Evolutionary conservation across 78 protist species (phyloP).

Genomic region (Tieghemostelium lacteum): DNA sequence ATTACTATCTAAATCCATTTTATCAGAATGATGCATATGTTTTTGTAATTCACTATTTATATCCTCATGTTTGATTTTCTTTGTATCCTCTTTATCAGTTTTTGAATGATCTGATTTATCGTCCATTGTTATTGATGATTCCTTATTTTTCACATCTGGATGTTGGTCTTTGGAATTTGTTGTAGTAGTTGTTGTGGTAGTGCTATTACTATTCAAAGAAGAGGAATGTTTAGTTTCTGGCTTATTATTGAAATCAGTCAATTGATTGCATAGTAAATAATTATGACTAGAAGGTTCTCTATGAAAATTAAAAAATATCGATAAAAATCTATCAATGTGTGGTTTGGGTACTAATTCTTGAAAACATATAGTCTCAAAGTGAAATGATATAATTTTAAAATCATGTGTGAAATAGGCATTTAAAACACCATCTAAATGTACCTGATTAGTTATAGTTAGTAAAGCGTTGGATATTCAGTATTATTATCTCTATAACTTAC

Average conservation of each 20-base stretch:
- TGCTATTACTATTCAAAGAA: background rate
- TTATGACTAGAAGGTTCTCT: background rate
- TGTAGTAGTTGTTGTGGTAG: background rate
- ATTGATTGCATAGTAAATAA: background rate
- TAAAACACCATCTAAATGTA: constrained; percentile 31
- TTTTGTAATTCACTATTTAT: too few species aligned
- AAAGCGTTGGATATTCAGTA: too few species aligned
- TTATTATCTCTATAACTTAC: background rate
- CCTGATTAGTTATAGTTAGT: background rate
- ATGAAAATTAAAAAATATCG: background rate
- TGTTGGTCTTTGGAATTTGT: background rate
- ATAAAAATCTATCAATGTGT: constrained; percentile 7
- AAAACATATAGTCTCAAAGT: constrained; percentile 22
- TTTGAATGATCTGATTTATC: background rate
- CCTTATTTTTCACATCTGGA: background rate
- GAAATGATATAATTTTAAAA: constrained; percentile 35
- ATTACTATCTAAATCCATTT: background rate
- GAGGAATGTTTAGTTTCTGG: background rate
- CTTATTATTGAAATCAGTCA: background rate
- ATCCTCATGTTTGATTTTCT: too few species aligned
- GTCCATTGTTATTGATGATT: background rate
- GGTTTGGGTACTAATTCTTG: constrained; percentile 41
- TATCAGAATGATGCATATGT: background rate
- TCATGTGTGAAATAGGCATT: constrained; percentile 21
- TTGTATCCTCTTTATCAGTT: too few species aligned